Percentiles rank a stretch among this genome's conserved stretches.
Evolutionary conservation across 139 green algal genomes (phyloP).

Genomic region (Chlamydomonas sphaeroides): DNA sequence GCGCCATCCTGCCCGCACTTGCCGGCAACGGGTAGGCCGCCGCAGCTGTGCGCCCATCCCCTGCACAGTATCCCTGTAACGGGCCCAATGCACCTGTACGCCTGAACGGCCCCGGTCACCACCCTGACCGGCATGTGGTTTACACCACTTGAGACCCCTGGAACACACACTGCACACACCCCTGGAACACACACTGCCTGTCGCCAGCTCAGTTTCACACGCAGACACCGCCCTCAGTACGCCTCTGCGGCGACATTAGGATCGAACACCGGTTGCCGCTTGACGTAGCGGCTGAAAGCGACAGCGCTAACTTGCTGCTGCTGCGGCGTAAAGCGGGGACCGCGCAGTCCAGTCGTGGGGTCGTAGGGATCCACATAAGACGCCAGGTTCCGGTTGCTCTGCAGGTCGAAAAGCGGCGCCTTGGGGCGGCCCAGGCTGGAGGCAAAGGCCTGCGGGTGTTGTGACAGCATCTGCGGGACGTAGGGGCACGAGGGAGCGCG

Average conservation of each 20-base stretch:
- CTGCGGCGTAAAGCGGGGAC: constrained; percentile 32
- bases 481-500: no score
- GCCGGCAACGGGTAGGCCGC: no score
- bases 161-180: no score
- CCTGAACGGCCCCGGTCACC: no score
- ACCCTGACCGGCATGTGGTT: no score
- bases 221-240: neutral
- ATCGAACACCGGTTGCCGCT: constrained; percentile 16
- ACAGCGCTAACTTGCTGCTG: constrained; percentile 7
- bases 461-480: constrained; percentile 35
- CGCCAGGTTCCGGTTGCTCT: constrained; percentile 54
- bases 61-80: no score
- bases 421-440: neutral
- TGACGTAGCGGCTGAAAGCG: constrained; percentile 32
- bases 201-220: no score
- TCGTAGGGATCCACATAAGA: constrained; percentile 46
- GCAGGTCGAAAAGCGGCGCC: constrained; percentile 20
- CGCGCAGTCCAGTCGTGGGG: constrained; percentile 9
- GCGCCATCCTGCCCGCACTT: no score
- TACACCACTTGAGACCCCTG: no score
- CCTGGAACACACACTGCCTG: no score
- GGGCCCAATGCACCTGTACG: no score
- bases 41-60: no score
- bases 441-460: constrained; percentile 38
- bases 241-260: constrained; percentile 25